phyloP scores from a whole-genome alignment of 345 rosid species.

The Citrus inodora region DNA sequence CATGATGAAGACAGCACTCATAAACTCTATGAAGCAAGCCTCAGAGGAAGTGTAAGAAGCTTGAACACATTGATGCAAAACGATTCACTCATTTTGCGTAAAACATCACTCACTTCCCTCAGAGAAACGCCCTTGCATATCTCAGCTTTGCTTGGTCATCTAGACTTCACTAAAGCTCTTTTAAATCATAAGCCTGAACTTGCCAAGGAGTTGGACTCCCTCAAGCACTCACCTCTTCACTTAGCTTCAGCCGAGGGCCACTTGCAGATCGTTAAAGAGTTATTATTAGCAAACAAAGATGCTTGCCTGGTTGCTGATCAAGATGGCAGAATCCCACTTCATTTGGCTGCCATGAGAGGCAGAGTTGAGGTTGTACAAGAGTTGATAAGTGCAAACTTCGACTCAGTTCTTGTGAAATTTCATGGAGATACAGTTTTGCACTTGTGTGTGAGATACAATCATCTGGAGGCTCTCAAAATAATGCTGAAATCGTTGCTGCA shows the following conservation, averaged over 20 bases:
- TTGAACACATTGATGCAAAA: constrained; percentile 7
- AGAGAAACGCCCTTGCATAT: constrained; percentile 18
- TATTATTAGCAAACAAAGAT: neutral
- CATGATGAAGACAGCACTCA: neutral
- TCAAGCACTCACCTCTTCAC: constrained; percentile 25
- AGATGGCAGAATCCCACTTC: constrained; percentile 28
- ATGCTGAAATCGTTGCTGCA: constrained; percentile 9
- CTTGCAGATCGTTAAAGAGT: constrained; percentile 7
- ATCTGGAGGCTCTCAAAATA: constrained; percentile 20
- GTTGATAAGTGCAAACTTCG: neutral
- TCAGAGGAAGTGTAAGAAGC: constrained; percentile 9
- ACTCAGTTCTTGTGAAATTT: neutral
- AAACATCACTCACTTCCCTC: constrained; percentile 4
- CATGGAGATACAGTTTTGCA: constrained; percentile 27
- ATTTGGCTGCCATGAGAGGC: constrained; percentile 20
- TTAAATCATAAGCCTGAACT: constrained; percentile 10
- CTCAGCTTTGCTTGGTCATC: constrained; percentile 22
- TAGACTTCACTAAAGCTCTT: constrained; percentile 11
- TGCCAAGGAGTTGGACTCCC: constrained; percentile 16
- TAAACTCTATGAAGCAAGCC: constrained; percentile 12
- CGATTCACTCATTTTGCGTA: constrained; percentile 17
- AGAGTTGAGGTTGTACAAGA: constrained; percentile 15
- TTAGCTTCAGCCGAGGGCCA: constrained; percentile 24
- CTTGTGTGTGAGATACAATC: constrained; percentile 19
- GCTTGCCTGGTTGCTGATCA: constrained; percentile 1